Conservation (phyloP, 805 yeast species). For the Suhomyces kilbournensis region DNA sequence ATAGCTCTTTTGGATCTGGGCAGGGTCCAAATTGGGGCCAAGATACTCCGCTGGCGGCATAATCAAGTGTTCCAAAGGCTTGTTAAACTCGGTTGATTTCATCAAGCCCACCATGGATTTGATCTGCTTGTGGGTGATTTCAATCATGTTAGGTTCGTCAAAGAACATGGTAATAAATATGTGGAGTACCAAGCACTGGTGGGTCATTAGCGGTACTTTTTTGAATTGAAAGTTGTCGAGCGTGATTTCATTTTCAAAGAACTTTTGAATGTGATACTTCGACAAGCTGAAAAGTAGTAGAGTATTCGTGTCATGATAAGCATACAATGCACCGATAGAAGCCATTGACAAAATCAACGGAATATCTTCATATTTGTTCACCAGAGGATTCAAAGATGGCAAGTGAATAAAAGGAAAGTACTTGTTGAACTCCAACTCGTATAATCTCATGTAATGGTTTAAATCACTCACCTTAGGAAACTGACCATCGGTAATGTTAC, state of each 20-base stretch:
- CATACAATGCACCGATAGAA: conserved; percentile 84
- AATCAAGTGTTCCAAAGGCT: conserved; percentile 46
- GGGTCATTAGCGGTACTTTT: conserved; percentile 54
- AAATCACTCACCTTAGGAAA: conserved; percentile 76
- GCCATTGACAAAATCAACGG: conserved; percentile 79
- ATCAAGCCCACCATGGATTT: conserved; percentile 54
- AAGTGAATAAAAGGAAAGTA: conserved; percentile 84
- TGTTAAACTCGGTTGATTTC: conserved; percentile 49
- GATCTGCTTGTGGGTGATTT: conserved; percentile 50
- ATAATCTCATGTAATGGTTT: conserved; percentile 72
- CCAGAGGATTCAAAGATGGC: conserved; percentile 48
- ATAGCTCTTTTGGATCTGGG: conserved; percentile 36
- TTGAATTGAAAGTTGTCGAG: conserved; percentile 46
- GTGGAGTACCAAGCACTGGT: conserved; percentile 54
- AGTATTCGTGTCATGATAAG: conserved; percentile 77
- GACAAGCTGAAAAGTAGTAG: conserved; percentile 65
- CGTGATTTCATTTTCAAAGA: conserved; percentile 52
- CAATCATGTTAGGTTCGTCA: conserved; percentile 50
- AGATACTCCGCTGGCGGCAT: conserved; percentile 25
- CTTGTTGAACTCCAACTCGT: conserved; percentile 71
- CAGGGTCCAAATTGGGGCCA: conserved; percentile 1
- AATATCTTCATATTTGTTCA: conserved; percentile 45
- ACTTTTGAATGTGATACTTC: conserved; percentile 62
- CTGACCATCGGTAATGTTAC: conserved; percentile 53
- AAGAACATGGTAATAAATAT: conserved; percentile 56